Conservation (phyloP, 2,329 filamentous ascomycete genomes). For the Monosporascus sp. region DNA sequence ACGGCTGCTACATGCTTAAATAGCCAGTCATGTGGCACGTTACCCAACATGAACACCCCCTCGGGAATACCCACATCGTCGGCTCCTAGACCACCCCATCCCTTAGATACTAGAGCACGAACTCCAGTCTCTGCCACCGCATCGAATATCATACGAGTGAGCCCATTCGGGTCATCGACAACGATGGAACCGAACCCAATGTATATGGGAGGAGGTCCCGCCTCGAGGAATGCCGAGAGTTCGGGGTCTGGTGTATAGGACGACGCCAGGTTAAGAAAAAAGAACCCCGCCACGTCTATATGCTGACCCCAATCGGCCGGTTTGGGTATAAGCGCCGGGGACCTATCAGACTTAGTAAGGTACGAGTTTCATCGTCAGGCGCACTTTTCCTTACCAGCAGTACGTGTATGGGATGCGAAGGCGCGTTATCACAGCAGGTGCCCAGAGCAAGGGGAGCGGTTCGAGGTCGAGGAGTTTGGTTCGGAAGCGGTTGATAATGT, state of each 20-base stretch:
- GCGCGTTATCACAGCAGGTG: constrained; percentile 70
- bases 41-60: constrained; percentile 76
- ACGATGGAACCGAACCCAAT: constrained; percentile 54
- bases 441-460: constrained; percentile 73
- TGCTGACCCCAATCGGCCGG: constrained; percentile 49
- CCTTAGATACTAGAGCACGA: constrained; percentile 78
- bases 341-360: constrained; percentile 16
- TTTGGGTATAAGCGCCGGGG: constrained; percentile 42
- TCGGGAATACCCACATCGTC: constrained; percentile 48
- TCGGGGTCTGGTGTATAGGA: constrained; percentile 24
- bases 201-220: constrained; percentile 45
- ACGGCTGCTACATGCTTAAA: constrained; percentile 77
- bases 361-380: neutral
- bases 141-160: constrained; percentile 41
- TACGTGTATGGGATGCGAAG: constrained; percentile 82
- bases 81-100: constrained; percentile 77
- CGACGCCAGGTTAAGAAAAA: constrained; percentile 41
- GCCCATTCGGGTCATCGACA: constrained; percentile 39
- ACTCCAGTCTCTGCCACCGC: constrained; percentile 44
- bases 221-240: constrained; percentile 35
- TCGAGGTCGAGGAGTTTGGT: constrained; percentile 65
- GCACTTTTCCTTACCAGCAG: constrained; percentile 57
- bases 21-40: constrained; percentile 84
- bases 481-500: constrained; percentile 84
- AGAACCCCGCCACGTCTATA: constrained; percentile 48